A percentile compares a stretch with the other conserved stretches of the same genome.
These are phyloP conservation scores for Claviceps quebecensis DNA, from an alignment of 2,329 filamentous ascomycete genomes.

Conservation along the genomic window DNA sequence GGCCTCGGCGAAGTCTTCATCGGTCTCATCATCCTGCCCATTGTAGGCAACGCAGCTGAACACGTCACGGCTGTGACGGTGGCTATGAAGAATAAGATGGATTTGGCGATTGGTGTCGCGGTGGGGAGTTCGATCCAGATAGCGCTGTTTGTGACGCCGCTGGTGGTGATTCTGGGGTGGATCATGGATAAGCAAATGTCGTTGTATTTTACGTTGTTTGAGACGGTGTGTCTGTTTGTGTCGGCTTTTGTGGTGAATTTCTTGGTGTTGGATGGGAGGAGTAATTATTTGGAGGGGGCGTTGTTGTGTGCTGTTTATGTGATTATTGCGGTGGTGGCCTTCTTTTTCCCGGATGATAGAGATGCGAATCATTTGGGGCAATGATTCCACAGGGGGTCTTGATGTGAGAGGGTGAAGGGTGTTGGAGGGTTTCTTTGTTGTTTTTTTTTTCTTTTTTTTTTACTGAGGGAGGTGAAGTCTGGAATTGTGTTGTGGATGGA, in stretches of 20 bases:
- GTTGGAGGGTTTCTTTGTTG: too few species aligned
- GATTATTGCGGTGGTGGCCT: constrained; percentile 53
- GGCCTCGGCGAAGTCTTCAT: constrained; percentile 53
- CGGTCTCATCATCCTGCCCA: constrained; percentile 57
- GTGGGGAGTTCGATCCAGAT: constrained; percentile 62
- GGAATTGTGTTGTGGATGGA: too few species aligned
- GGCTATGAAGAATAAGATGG: constrained; percentile 64
- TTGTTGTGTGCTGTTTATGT: constrained; percentile 52
- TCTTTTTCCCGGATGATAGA: constrained; percentile 44
- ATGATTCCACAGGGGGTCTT: neutral
- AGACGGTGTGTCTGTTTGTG: constrained; percentile 76
- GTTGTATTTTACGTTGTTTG: constrained; percentile 77
- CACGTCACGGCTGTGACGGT: constrained; percentile 59
- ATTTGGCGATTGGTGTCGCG: constrained; percentile 58
- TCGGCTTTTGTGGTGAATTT: constrained; percentile 81
- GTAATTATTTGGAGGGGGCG: constrained; percentile 75
- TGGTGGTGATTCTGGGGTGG: constrained; percentile 62
- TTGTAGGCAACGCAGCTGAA: constrained; percentile 61
- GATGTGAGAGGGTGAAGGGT: neutral
- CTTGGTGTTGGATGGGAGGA: constrained; percentile 69
- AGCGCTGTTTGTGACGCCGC: constrained; percentile 54
- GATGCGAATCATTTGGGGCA: constrained; percentile 30
- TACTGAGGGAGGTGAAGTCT: too few species aligned
- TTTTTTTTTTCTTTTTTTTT: too few species aligned
- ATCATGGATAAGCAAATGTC: constrained; percentile 54